Percentiles rank a stretch among this genome's conserved stretches.
phyloP scores from a whole-genome alignment of 2,329 filamentous ascomycete species.

The Escovopsis sp. region DNA sequence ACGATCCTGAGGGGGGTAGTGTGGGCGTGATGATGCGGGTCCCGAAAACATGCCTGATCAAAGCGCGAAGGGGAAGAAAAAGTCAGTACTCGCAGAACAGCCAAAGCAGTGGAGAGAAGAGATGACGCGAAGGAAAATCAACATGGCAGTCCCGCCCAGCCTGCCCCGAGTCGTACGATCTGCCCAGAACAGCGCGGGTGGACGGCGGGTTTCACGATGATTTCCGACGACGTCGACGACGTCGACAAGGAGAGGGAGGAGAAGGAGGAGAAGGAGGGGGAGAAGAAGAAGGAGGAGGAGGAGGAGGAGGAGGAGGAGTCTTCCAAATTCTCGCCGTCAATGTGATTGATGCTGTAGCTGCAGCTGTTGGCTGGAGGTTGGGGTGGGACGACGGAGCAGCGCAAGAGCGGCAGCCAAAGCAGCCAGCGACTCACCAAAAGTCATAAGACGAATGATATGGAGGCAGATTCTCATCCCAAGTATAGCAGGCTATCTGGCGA shows the following conservation, averaged over 20 bases:
- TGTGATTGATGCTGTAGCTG: neutral
- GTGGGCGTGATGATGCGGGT: conserved; percentile 40
- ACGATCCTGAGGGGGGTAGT: conserved; percentile 31
- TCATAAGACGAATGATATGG: conserved; percentile 63
- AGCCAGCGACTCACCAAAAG: conserved; percentile 49
- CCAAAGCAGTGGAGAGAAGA: too few species aligned
- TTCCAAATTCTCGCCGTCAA: too few species aligned
- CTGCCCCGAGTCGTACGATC: too few species aligned
- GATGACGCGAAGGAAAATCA: neutral
- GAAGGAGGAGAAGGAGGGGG: too few species aligned
- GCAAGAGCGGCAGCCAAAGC: neutral
- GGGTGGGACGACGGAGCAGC: neutral
- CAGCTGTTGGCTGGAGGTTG: neutral
- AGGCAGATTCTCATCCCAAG: conserved; percentile 52
- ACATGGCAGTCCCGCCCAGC: conserved; percentile 1
- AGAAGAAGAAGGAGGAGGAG: too few species aligned
- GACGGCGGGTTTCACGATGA: too few species aligned
- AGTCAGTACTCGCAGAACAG: neutral
- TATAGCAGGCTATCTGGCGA: conserved; percentile 57
- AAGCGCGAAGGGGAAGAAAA: neutral
- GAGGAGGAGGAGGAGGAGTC: too few species aligned
- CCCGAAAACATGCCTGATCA: conserved; percentile 48
- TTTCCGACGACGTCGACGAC: too few species aligned
- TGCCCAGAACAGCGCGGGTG: too few species aligned
- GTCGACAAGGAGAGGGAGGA: too few species aligned